Conservation (phyloP, 106 monocot species). For the Iris macrosiphon region DNA sequence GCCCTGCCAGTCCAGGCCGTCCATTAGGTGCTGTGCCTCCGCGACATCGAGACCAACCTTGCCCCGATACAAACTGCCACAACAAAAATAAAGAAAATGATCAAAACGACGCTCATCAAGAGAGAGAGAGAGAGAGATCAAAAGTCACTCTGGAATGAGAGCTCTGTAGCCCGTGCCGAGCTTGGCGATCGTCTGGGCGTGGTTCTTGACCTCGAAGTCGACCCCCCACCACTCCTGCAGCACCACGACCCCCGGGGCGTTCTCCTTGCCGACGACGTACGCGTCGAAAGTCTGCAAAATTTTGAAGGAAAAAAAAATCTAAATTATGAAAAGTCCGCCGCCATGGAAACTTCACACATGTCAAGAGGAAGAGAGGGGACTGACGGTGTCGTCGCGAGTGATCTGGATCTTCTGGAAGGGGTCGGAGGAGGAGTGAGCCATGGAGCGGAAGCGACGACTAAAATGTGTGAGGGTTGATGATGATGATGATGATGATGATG, state of each 20-base stretch:
- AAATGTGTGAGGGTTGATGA: too few species aligned
- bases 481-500: too few species aligned
- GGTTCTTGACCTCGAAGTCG: conserved; percentile 93
- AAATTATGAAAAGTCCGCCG: not conserved
- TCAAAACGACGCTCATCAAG: not conserved
- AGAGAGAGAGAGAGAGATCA: conserved; percentile 2
- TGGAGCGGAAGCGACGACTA: too few species aligned
- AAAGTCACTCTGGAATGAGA: conserved; percentile 95
- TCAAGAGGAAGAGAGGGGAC: conserved; percentile 7
- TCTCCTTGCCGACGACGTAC: conserved; percentile 82
- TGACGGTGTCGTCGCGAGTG: conserved; percentile 64
- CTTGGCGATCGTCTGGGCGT: conserved; percentile 69
- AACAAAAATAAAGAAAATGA: conserved; percentile 3
- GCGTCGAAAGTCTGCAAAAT: conserved; percentile 81
- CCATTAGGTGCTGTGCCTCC: conserved; percentile 92
- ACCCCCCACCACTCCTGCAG: conserved; percentile 99
- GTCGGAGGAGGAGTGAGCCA: conserved; percentile 11
- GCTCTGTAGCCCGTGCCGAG: conserved; percentile 78
- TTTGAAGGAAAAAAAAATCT: not conserved
- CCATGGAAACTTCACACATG: not conserved
- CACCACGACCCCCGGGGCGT: conserved; percentile 90
- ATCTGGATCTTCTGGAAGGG: conserved; percentile 68
- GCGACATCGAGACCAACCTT: conserved; percentile 88
- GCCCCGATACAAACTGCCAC: conserved; percentile 77
- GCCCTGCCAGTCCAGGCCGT: conserved; percentile 81